Evolutionary conservation across 2,329 filamentous ascomycete genomes (phyloP).

Genomic region (Apiospora marii): DNA sequence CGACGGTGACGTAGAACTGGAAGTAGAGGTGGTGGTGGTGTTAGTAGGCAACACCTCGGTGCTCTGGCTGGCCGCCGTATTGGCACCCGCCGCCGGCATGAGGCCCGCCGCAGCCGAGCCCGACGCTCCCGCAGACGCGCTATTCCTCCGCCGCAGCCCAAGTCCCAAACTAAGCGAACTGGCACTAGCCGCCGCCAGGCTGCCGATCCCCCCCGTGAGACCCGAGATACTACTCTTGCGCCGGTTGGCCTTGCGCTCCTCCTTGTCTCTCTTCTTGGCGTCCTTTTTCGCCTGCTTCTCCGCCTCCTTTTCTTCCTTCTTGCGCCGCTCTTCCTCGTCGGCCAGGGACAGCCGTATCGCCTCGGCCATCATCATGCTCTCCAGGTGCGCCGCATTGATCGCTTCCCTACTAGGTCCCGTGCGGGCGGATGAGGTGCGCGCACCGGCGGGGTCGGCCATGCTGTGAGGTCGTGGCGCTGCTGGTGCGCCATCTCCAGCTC

Average conservation of each 20-base stretch:
- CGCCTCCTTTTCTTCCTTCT: slow-evolving; percentile 81
- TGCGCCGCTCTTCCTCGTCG: slow-evolving; percentile 90
- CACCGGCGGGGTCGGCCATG: slow-evolving; percentile 46
- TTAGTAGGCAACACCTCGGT: slow-evolving; percentile 42
- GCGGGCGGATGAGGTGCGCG: slow-evolving; percentile 42
- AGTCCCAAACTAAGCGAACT: slow-evolving; percentile 71
- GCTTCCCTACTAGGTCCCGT: slow-evolving; percentile 33
- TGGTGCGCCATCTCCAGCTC: not conserved
- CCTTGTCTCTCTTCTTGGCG: slow-evolving; percentile 85
- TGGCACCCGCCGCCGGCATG: slow-evolving; percentile 55
- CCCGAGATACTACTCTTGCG: slow-evolving; percentile 59
- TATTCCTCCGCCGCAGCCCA: slow-evolving; percentile 66
- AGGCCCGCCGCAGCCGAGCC: not conserved
- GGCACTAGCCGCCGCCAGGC: slow-evolving; percentile 61
- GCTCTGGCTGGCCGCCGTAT: slow-evolving; percentile 40
- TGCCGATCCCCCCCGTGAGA: slow-evolving; percentile 43
- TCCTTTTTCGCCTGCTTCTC: slow-evolving; percentile 87
- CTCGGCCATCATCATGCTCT: slow-evolving; percentile 99
- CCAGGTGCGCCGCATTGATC: slow-evolving; percentile 70
- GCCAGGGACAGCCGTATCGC: slow-evolving; percentile 91
- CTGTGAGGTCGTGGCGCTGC: slow-evolving; percentile 24
- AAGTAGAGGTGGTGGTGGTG: slow-evolving; percentile 27
- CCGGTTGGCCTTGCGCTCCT: slow-evolving; percentile 77
- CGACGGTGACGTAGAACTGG: too few relatives aligned
- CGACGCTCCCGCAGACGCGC: slow-evolving; percentile 46